Base-by-base conservation (phyloP, 2,329 filamentous ascomycete species). In the Mycosphaerella arachidis region DNA sequence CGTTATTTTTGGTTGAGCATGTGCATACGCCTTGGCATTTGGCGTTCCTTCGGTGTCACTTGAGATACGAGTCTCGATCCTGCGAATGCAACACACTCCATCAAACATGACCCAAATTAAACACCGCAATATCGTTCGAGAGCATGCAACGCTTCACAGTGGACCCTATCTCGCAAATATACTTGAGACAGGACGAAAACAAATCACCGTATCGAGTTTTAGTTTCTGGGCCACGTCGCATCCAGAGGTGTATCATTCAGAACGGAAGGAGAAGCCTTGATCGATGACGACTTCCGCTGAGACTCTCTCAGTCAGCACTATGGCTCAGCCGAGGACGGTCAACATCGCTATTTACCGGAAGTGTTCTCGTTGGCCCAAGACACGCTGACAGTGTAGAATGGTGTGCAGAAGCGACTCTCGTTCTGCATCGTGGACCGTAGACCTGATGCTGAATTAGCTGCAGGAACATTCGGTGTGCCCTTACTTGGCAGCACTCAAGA, bases 301-400 rank as follows among this genome's bases (percentile, higher is more conserved):
- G 4, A 40, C 16, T 20, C 31, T 27, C 16, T 43, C 12, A 16
- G 12, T 18, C 1, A 3, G 6, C 37, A 43, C 12, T 16, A 43
- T 43, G 37, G 16, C 16, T 43, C 37, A 43, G 37, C 12, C 16
- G 16, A 18, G 4, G 13, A 46, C n/a, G 5, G 29, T 59, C 20
- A 57, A n/a, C 12, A 76, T 82, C 55, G 76, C 77, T 27, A 72
- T 83, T 53, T n/a, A 71, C 82, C 57, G 80, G 80, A 37, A 74
- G 74, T 31, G 81, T 80, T 1, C 68, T 79, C 13, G 82, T 83
- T 54, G 81, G 80, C 3, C 79, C 80, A 37, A 75, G 80, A 24
- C 81, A 83, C 65, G 79, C 79, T 0, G 67, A 77, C 61, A 77
- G 79, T 16, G 72, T 83, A 8, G 59, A 74, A 30, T 63, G 68